Conservation (phyloP, 805 yeast genomes). For the Lipomyces lipofer region DNA sequence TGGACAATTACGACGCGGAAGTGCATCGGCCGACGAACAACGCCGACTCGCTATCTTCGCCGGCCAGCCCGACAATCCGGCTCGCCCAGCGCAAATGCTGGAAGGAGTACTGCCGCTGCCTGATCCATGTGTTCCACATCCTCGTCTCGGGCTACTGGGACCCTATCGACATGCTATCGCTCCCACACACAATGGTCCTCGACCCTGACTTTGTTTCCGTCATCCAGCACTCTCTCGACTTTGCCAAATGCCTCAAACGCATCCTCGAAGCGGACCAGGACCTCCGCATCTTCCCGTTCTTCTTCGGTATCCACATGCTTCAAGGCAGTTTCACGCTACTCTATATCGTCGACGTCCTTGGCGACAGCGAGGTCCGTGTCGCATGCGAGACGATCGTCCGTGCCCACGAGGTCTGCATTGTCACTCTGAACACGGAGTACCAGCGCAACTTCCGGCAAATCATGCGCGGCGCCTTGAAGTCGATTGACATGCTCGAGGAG, state of each 20-base stretch:
- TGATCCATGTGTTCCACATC: constrained; percentile 36
- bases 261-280: constrained; percentile 38
- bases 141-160: constrained; percentile 38
- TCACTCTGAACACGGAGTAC: constrained; percentile 38
- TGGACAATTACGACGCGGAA: constrained; percentile 29
- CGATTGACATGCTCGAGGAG: constrained; percentile 29
- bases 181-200: constrained; percentile 31
- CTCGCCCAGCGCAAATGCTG: constrained; percentile 16
- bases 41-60: no score
- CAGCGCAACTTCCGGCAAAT: constrained; percentile 39
- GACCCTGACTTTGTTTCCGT: constrained; percentile 33
- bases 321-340: constrained; percentile 37
- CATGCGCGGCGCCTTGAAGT: constrained; percentile 37
- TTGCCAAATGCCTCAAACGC: constrained; percentile 33
- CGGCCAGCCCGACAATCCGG: no score
- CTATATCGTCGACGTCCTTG: constrained; percentile 33
- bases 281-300: constrained; percentile 37
- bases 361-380: constrained; percentile 34
- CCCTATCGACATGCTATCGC: constrained; percentile 35
- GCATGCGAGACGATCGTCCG: constrained; percentile 39
- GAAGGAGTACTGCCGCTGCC: constrained; percentile 29
- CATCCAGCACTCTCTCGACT: constrained; percentile 35
- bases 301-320: constrained; percentile 37
- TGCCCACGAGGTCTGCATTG: constrained; percentile 39
- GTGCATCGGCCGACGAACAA: no score